Evolutionary conservation across 2,329 filamentous ascomycete species (phyloP).

Genomic region (Colletotrichum spinosum): DNA sequence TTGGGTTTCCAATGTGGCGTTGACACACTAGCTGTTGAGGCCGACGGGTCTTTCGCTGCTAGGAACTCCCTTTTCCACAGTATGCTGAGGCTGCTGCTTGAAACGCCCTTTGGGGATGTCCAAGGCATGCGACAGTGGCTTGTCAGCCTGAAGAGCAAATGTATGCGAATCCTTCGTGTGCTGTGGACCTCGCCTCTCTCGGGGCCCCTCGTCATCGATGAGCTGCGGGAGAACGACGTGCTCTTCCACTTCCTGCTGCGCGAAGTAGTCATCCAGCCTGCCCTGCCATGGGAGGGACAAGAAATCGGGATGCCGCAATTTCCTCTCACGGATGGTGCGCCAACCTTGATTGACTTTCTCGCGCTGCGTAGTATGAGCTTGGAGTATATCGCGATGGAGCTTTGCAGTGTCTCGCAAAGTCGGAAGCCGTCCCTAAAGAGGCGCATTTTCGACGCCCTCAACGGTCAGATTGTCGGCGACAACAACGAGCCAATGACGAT

Average conservation of each 20-base stretch:
- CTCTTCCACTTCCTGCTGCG: conserved; percentile 81
- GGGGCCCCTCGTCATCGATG: conserved; percentile 77
- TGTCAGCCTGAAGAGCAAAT: conserved; percentile 74
- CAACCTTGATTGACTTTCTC: conserved; percentile 82
- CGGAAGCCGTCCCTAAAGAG: conserved; percentile 77
- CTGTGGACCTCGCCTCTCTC: conserved; percentile 89
- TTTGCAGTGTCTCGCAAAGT: conserved; percentile 80
- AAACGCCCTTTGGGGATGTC: conserved; percentile 73
- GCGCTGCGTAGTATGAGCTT: conserved; percentile 80
- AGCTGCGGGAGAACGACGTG: conserved; percentile 83
- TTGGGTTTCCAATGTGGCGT: conserved; percentile 87
- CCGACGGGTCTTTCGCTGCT: conserved; percentile 76
- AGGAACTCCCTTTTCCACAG: conserved; percentile 86
- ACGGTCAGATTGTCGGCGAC: conserved; percentile 78
- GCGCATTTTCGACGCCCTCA: conserved; percentile 77
- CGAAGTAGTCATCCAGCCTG: conserved; percentile 77
- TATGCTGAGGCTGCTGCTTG: conserved; percentile 77
- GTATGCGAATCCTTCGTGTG: conserved; percentile 79
- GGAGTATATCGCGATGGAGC: conserved; percentile 87
- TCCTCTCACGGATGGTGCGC: conserved; percentile 73
- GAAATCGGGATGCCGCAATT: conserved; percentile 73
- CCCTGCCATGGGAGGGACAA: conserved; percentile 79
- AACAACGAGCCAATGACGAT: conserved; percentile 75
- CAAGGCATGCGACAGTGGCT: conserved; percentile 75
- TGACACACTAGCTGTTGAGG: conserved; percentile 74